phyloP scores from a whole-genome alignment of 768 basidiomycete species.

The Leccinum sublutescens region DNA sequence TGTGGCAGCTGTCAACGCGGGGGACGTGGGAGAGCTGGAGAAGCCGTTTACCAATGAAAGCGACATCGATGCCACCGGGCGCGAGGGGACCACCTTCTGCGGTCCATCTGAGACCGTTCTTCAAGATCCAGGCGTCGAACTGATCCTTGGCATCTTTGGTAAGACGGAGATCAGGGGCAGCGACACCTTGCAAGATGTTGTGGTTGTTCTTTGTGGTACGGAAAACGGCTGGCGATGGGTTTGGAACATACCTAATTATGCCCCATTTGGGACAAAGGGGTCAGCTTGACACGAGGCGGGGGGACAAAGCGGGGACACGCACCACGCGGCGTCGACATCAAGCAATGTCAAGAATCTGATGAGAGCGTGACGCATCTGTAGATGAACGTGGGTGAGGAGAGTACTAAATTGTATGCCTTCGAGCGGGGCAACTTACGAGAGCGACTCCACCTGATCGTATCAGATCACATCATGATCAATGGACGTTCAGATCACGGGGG shows the following conservation, averaged over 20 bases:
- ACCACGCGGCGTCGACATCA: conserved; percentile 85
- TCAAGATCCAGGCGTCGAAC: conserved; percentile 86
- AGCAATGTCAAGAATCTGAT: conserved; percentile 79
- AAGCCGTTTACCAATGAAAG: conserved; percentile 68
- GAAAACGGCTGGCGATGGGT: conserved; percentile 87
- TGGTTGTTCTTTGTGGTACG: conserved; percentile 95
- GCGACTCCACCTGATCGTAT: conserved; percentile 79
- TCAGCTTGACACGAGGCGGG: conserved; percentile 4
- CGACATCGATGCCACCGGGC: conserved; percentile 79
- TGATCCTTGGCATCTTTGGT: conserved; percentile 74
- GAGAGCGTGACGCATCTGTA: conserved; percentile 89
- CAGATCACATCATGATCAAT: conserved; percentile 7
- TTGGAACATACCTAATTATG: conserved; percentile 76
- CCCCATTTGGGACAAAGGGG: conserved; percentile 1
- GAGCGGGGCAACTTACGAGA: conserved; percentile 54
- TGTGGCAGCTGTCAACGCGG: conserved; percentile 25
- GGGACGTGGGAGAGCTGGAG: neutral
- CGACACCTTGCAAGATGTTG: conserved; percentile 93
- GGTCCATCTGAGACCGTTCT: conserved; percentile 88
- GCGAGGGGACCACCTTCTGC: conserved; percentile 83
- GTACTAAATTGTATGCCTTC: conserved; percentile 5
- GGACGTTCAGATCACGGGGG: conserved; percentile 15
- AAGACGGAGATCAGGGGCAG: conserved; percentile 72
- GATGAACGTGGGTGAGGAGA: conserved; percentile 18
- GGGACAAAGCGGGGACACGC: conserved; percentile 30